Conservation (phyloP, 345 rosid species). For the Pugionium dolabratum region DNA sequence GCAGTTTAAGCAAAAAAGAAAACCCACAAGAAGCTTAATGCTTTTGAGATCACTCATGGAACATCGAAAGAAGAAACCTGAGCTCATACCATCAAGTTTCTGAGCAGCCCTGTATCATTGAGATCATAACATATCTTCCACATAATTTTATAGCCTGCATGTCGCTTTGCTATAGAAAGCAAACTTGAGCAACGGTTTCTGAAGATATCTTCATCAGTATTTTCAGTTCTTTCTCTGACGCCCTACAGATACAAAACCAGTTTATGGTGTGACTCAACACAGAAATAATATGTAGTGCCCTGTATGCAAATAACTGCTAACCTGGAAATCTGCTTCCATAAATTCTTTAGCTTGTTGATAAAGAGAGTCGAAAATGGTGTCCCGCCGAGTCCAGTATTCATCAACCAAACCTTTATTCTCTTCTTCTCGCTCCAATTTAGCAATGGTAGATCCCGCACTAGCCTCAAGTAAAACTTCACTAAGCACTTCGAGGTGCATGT, state of each 20-base stretch:
- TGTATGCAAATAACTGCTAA: conserved; percentile 34
- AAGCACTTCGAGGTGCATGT: conserved; percentile 57
- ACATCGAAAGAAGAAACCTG: conserved; percentile 12
- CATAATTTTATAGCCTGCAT: conserved; percentile 76
- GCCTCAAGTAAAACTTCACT: conserved; percentile 78
- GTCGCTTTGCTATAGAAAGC: conserved; percentile 71
- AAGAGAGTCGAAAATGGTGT: conserved; percentile 66
- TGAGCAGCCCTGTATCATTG: conserved; percentile 72
- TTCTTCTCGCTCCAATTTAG: conserved; percentile 68
- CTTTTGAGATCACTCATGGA: neutral
- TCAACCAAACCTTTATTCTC: conserved; percentile 66
- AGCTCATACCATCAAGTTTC: conserved; percentile 74
- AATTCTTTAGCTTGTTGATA: conserved; percentile 66
- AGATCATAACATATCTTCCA: conserved; percentile 89
- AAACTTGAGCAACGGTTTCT: conserved; percentile 66
- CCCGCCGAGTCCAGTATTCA: conserved; percentile 79
- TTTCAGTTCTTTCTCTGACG: conserved; percentile 44
- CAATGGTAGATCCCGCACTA: conserved; percentile 62
- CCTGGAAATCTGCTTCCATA: conserved; percentile 53
- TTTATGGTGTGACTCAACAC: conserved; percentile 20
- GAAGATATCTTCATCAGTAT: conserved; percentile 50
- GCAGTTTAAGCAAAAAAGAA: neutral
- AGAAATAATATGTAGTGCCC: conserved; percentile 10
- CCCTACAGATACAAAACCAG: conserved; percentile 51
- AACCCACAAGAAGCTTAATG: conserved; percentile 2